These are phyloP conservation scores for Cladosporium sp. DNA, from an alignment of 2,329 filamentous ascomycete genomes.

Conservation along the genomic window DNA sequence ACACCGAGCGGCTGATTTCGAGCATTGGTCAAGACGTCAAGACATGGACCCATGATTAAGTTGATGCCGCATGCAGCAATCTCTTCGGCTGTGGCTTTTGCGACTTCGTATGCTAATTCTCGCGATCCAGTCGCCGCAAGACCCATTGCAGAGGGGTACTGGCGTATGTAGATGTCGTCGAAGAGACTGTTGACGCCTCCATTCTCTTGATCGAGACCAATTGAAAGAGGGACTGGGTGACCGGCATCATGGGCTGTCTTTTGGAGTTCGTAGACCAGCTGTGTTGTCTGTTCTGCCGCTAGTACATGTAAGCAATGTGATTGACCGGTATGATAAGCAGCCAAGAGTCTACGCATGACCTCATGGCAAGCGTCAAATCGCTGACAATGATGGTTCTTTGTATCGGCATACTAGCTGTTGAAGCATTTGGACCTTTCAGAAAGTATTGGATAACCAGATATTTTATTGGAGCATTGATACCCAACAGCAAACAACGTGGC, in stretches of 20 bases:
- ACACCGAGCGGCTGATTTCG: conserved; percentile 89
- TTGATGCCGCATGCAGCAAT: conserved; percentile 92
- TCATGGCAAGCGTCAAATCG: neutral
- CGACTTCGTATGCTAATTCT: conserved; percentile 83
- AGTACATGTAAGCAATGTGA: conserved; percentile 36
- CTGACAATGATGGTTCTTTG: neutral
- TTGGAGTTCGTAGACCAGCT: conserved; percentile 86
- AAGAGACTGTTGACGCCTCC: conserved; percentile 96
- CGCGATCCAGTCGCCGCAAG: conserved; percentile 87
- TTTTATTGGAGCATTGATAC: neutral
- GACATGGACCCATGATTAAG: conserved; percentile 86
- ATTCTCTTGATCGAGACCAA: conserved; percentile 96
- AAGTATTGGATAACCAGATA: neutral
- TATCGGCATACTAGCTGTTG: neutral
- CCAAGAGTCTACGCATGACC: neutral
- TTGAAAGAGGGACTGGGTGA: conserved; percentile 83
- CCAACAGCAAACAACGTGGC: neutral
- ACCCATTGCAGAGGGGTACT: conserved; percentile 97
- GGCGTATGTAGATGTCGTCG: conserved; percentile 91
- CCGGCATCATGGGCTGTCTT: conserved; percentile 87
- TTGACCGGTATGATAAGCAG: neutral
- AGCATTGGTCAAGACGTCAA: conserved; percentile 92
- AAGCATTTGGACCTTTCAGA: neutral
- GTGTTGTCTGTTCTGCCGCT: conserved; percentile 90
- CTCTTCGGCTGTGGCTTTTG: conserved; percentile 90